Conservation (phyloP, 2,329 filamentous ascomycete genomes). For the Colletotrichum sp. region DNA sequence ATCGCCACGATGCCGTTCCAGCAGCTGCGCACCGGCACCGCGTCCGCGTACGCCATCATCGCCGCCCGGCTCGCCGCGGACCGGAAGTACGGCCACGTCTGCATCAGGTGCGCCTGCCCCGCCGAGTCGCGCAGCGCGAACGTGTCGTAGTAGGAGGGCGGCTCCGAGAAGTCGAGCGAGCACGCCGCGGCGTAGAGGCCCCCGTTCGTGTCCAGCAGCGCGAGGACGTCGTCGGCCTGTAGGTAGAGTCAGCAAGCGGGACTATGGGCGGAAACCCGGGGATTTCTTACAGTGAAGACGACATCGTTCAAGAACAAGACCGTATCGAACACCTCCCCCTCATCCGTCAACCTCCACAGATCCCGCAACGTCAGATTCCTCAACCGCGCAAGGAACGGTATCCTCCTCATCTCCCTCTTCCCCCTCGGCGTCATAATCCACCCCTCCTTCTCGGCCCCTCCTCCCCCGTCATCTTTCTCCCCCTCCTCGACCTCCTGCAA, state of each 20-base stretch:
- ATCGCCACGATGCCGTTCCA: slow-evolving; percentile 55
- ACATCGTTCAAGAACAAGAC: slow-evolving; percentile 70
- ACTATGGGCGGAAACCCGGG: not conserved
- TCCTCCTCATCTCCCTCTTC: slow-evolving; percentile 64
- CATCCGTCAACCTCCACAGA: slow-evolving; percentile 52
- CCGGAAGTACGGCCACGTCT: slow-evolving; percentile 65
- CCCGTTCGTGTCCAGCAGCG: slow-evolving; percentile 60
- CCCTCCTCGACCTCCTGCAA: slow-evolving; percentile 57
- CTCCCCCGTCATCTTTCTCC: slow-evolving; percentile 28
- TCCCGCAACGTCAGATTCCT: slow-evolving; percentile 70
- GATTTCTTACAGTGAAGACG: slow-evolving; percentile 56
- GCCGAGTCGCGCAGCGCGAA: slow-evolving; percentile 63
- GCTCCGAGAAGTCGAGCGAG: slow-evolving; percentile 62
- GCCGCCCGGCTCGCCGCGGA: slow-evolving; percentile 55
- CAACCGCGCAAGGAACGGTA: slow-evolving; percentile 70
- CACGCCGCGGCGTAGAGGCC: slow-evolving; percentile 68
- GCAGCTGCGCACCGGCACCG: slow-evolving; percentile 51
- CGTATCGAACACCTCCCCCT: slow-evolving; percentile 60
- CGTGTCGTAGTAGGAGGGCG: slow-evolving; percentile 64
- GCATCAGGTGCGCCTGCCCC: slow-evolving; percentile 56
- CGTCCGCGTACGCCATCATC: slow-evolving; percentile 51
- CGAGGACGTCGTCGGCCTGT: slow-evolving; percentile 60
- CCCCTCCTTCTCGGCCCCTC: slow-evolving; percentile 45
- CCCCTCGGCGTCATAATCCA: slow-evolving; percentile 68
- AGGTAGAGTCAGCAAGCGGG: not conserved